Percentiles rank a stretch among this genome's conserved stretches.
phyloP scores from a whole-genome alignment of 176 grass and related monocot species.

The Triticum urartu region DNA sequence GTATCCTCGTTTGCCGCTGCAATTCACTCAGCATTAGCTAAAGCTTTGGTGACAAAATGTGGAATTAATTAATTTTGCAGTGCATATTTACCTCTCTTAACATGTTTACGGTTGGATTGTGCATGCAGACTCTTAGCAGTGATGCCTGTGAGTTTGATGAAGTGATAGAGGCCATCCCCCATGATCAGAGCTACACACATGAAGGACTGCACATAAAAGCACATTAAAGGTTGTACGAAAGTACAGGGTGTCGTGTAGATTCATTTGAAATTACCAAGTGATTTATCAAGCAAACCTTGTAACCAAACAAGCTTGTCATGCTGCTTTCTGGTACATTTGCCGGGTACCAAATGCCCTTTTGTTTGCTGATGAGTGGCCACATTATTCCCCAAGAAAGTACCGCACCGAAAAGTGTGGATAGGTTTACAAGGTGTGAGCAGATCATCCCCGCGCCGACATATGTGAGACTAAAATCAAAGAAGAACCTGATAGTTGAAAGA shows the following conservation, averaged over 20 bases:
- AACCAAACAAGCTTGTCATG: slow-evolving; percentile 87
- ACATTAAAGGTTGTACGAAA: background rate
- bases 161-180: slow-evolving; percentile 88
- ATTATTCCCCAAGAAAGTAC: slow-evolving; percentile 81
- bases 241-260: background rate
- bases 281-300: slow-evolving; percentile 64
- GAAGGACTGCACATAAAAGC: slow-evolving; percentile 54
- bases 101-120: slow-evolving; percentile 30
- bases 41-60: background rate
- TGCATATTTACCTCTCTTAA: slow-evolving; percentile 37
- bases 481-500: slow-evolving; percentile 46
- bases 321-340: slow-evolving; percentile 57
- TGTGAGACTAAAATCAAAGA: slow-evolving; percentile 87
- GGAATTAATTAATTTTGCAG: background rate
- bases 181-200: slow-evolving; percentile 77
- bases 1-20: slow-evolving; percentile 42
- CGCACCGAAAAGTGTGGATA: slow-evolving; percentile 70
- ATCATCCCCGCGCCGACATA: slow-evolving; percentile 40
- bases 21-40: background rate
- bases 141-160: slow-evolving; percentile 59
- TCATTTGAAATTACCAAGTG: background rate
- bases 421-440: slow-evolving; percentile 85
- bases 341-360: slow-evolving; percentile 81
- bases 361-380: slow-evolving; percentile 83
- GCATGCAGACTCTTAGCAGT: slow-evolving; percentile 48